These are phyloP conservation scores for Inonotus obliquus DNA, from an alignment of 1,284 basidiomycete species.

Conservation along the genomic window DNA sequence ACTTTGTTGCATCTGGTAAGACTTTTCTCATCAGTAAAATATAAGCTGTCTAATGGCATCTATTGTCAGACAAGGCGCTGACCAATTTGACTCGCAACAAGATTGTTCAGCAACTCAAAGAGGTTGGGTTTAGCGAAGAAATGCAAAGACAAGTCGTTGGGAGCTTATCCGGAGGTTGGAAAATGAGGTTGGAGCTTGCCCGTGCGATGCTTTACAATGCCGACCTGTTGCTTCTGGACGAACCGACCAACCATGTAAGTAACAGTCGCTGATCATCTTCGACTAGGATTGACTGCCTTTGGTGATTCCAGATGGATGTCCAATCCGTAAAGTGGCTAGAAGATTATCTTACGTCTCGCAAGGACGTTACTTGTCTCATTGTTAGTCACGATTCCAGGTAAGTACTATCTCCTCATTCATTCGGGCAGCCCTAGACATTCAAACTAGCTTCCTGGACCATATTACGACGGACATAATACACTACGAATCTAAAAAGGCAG, in stretches of 20 bases:
- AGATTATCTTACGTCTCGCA: constrained; percentile 79
- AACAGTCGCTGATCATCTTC: constrained; percentile 17
- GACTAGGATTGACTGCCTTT: constrained; percentile 17
- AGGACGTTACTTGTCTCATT: constrained; percentile 87
- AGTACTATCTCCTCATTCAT: constrained; percentile 26
- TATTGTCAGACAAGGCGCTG: constrained; percentile 52
- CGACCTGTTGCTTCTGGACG: constrained; percentile 87
- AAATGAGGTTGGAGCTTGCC: constrained; percentile 95
- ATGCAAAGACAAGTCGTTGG: constrained; percentile 86
- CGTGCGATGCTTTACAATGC: constrained; percentile 97
- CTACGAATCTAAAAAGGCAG: constrained; percentile 89
- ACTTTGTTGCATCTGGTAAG: constrained; percentile 83
- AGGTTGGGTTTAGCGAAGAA: constrained; percentile 89
- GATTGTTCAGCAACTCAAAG: constrained; percentile 74
- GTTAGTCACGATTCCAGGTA: constrained; percentile 97
- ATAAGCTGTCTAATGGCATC: not conserved
- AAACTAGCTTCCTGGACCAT: constrained; percentile 84
- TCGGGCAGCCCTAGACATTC: constrained; percentile 4
- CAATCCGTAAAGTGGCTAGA: constrained; percentile 93
- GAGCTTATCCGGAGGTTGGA: constrained; percentile 97
- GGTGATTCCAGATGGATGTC: constrained; percentile 67
- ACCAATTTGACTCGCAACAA: constrained; percentile 55
- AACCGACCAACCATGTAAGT: constrained; percentile 89
- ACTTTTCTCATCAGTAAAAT: constrained; percentile 10
- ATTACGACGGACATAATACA: constrained; percentile 98